Evolutionary conservation across 768 basidiomycete species (phyloP).

Genomic region (Steccherinum ochraceum): DNA sequence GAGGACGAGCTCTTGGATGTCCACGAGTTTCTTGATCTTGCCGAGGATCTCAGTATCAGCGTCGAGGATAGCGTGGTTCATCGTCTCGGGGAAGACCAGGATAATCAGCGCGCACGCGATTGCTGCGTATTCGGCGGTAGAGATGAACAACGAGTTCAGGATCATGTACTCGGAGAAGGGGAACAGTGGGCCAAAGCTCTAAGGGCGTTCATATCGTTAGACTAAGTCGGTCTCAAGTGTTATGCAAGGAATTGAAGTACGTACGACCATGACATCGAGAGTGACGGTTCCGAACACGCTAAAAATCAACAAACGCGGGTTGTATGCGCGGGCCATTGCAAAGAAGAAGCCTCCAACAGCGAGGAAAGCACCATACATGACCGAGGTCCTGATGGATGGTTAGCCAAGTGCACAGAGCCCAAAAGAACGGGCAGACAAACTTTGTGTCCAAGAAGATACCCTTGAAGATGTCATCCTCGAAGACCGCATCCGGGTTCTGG

Average conservation of each 20-base stretch:
- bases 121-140: constrained; percentile 40
- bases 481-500: constrained; percentile 32
- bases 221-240: not conserved
- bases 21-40: constrained; percentile 23
- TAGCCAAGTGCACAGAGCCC: not conserved
- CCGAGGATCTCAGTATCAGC: constrained; percentile 24
- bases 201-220: constrained; percentile 17
- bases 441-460: constrained; percentile 44
- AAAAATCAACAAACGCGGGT: constrained; percentile 38
- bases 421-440: constrained; percentile 16
- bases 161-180: constrained; percentile 39
- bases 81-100: constrained; percentile 47
- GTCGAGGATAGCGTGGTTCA: constrained; percentile 35
- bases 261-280: constrained; percentile 35
- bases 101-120: constrained; percentile 39
- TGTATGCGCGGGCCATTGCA: constrained; percentile 39
- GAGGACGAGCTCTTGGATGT: constrained; percentile 28
- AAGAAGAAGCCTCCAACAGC: constrained; percentile 38
- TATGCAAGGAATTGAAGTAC: constrained; percentile 10
- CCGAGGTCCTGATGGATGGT: constrained; percentile 27
- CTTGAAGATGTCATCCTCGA: constrained; percentile 36
- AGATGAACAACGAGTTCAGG: constrained; percentile 35
- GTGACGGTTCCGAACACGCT: constrained; percentile 44
- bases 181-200: constrained; percentile 45
- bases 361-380: constrained; percentile 44